A percentile compares a stretch with the other conserved stretches of the same genome.
phyloP scores from a whole-genome alignment of 1,139 yeast genomes.

The Hansenula sp. region DNA sequence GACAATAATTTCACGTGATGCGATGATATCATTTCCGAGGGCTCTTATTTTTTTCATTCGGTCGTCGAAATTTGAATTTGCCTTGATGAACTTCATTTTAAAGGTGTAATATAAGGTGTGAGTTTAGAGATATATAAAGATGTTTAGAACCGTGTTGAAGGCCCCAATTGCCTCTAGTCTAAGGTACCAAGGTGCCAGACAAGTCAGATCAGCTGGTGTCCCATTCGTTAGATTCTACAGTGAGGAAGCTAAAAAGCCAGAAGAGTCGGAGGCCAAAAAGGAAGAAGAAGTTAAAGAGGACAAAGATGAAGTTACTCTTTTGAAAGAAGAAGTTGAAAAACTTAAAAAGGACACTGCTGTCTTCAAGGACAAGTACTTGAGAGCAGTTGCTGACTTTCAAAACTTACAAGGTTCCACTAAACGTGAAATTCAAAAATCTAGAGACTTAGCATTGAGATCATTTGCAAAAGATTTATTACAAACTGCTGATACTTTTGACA shows the following conservation, averaged over 20 bases:
- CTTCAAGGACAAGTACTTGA: constrained; percentile 71
- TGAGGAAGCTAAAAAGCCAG: constrained; percentile 22
- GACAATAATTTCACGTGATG: neutral
- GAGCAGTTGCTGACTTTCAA: constrained; percentile 84
- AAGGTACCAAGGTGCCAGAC: constrained; percentile 7
- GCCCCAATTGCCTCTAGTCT: constrained; percentile 3
- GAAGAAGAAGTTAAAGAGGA: constrained; percentile 15
- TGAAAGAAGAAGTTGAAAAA: constrained; percentile 47
- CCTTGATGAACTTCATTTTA: neutral
- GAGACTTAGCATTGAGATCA: constrained; percentile 80
- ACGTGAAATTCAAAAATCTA: constrained; percentile 75
- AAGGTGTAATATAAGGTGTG: no score
- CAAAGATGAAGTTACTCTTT: constrained; percentile 19
- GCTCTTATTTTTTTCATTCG: no score
- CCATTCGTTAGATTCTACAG: constrained; percentile 18
- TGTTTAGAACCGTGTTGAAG: constrained; percentile 9
- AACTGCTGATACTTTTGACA: constrained; percentile 77
- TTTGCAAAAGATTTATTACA: constrained; percentile 84
- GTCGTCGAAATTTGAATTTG: neutral
- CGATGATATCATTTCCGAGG: neutral
- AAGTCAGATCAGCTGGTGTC: constrained; percentile 2
- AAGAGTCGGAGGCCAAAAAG: constrained; percentile 20
- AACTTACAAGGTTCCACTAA: constrained; percentile 82
- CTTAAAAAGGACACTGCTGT: constrained; percentile 76
- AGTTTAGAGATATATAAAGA: neutral